Percentiles rank a stretch among this genome's conserved stretches.
Evolutionary conservation across 768 basidiomycete genomes (phyloP).

Genomic region (Mycena olivaceomarginata): DNA sequence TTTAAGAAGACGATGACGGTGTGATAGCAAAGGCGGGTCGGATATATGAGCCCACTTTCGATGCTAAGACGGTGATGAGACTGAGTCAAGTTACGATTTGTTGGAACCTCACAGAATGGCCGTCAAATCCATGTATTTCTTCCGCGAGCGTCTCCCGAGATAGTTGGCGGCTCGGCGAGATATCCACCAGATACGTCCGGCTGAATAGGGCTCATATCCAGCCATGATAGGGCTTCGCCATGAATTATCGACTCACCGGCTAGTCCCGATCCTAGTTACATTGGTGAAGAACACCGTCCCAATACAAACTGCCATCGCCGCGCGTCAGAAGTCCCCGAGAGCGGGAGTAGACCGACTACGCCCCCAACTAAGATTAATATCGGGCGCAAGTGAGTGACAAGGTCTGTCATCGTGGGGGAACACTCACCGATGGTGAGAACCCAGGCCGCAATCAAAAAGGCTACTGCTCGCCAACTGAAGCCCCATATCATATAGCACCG

Average conservation of each 20-base stretch:
- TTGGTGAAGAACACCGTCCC: slow-evolving; percentile 5
- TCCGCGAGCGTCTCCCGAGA: not conserved
- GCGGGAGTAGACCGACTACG: not conserved
- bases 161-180: slow-evolving; percentile 19
- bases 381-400: too few species aligned
- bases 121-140: slow-evolving; percentile 29
- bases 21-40: not conserved
- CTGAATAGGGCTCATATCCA: not conserved
- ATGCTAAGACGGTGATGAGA: slow-evolving; percentile 11
- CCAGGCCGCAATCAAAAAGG: not conserved
- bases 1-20: slow-evolving; percentile 3
- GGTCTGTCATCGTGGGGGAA: not conserved
- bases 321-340: slow-evolving; percentile 12
- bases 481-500: not conserved
- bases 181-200: slow-evolving; percentile 35
- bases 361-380: too few species aligned
- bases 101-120: slow-evolving; percentile 28
- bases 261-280: not conserved
- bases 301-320: slow-evolving; percentile 15
- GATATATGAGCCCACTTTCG: slow-evolving; percentile 38
- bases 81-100: not conserved
- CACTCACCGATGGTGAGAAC: not conserved
- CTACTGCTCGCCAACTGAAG: not conserved
- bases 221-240: not conserved
- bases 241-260: slow-evolving; percentile 6